Evolutionary conservation across 441 rosid species (phyloP).

Genomic region (Arabidopsis lyrata): DNA sequence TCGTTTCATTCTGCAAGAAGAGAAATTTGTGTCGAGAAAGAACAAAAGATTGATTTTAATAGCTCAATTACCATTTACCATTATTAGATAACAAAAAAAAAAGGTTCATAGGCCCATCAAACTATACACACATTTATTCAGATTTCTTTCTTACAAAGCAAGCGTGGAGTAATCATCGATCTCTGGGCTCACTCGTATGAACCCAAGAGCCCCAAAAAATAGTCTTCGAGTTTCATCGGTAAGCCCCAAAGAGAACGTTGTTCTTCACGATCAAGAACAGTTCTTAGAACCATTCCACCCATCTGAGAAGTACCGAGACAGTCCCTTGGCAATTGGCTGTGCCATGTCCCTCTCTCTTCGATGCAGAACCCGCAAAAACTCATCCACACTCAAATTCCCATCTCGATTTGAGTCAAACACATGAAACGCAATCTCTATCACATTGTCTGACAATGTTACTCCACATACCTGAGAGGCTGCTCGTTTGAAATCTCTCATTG

Average conservation of each 20-base stretch:
- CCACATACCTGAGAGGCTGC: slow-evolving; percentile 85
- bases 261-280: slow-evolving; percentile 29
- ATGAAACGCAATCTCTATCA: slow-evolving; percentile 72
- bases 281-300: slow-evolving; percentile 53
- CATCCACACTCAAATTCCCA: slow-evolving; percentile 70
- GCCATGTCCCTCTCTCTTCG: slow-evolving; percentile 64
- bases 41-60: too few species aligned
- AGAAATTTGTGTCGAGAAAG: too few species aligned
- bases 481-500: slow-evolving; percentile 77
- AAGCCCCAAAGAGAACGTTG: slow-evolving; percentile 3
- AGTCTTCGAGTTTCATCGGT: slow-evolving; percentile 40
- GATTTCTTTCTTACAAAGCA: slow-evolving; percentile 27
- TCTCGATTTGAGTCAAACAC: slow-evolving; percentile 77
- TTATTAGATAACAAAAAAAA: slow-evolving; percentile 1
- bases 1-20: too few species aligned
- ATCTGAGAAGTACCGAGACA: slow-evolving; percentile 55
- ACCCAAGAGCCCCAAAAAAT: slow-evolving; percentile 27
- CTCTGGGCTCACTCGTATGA: slow-evolving; percentile 38
- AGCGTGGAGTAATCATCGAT: slow-evolving; percentile 23
- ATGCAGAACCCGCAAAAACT: slow-evolving; percentile 70
- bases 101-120: slow-evolving; percentile 13
- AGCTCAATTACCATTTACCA: slow-evolving; percentile 6
- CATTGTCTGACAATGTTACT: slow-evolving; percentile 60
- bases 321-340: slow-evolving; percentile 56
- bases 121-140: slow-evolving; percentile 38